Conservation (phyloP, 2,329 filamentous ascomycete species). For the Penicillium sp. region DNA sequence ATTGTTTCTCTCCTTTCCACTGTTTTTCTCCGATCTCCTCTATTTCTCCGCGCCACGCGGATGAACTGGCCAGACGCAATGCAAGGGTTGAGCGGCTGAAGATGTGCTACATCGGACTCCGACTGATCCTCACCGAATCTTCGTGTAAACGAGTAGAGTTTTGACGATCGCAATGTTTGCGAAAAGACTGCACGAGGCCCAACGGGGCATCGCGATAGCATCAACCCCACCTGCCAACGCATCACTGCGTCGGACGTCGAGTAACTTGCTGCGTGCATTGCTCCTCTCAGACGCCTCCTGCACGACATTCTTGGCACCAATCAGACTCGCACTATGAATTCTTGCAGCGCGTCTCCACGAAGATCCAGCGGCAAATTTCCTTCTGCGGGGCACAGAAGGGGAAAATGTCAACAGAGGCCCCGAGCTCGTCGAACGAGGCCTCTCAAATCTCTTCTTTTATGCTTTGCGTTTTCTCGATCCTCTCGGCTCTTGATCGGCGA, state of each 20-base stretch:
- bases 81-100: not conserved
- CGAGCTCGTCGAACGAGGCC: no score
- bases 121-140: slow-evolving; percentile 1
- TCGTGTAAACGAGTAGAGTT: no score
- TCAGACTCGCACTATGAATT: slow-evolving; percentile 20
- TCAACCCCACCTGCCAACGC: slow-evolving; percentile 59
- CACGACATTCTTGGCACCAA: slow-evolving; percentile 25
- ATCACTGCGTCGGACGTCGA: slow-evolving; percentile 62
- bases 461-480: no score
- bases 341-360: slow-evolving; percentile 26
- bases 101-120: slow-evolving; percentile 9
- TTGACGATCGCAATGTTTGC: slow-evolving; percentile 4
- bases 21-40: no score
- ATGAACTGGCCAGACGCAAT: not conserved
- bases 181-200: slow-evolving; percentile 18
- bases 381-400: slow-evolving; percentile 16
- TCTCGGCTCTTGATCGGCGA: slow-evolving; percentile 21
- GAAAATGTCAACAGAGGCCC: not conserved
- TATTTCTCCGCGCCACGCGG: not conserved
- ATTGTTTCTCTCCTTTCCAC: not conserved
- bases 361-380: slow-evolving; percentile 15
- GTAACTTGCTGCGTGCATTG: slow-evolving; percentile 19
- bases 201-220: slow-evolving; percentile 18
- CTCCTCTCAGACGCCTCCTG: slow-evolving; percentile 23
- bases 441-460: no score